These are phyloP conservation scores for Phytopythium boreale DNA, from an alignment of 352 stramenopile genomes.

Conservation along the genomic window DNA sequence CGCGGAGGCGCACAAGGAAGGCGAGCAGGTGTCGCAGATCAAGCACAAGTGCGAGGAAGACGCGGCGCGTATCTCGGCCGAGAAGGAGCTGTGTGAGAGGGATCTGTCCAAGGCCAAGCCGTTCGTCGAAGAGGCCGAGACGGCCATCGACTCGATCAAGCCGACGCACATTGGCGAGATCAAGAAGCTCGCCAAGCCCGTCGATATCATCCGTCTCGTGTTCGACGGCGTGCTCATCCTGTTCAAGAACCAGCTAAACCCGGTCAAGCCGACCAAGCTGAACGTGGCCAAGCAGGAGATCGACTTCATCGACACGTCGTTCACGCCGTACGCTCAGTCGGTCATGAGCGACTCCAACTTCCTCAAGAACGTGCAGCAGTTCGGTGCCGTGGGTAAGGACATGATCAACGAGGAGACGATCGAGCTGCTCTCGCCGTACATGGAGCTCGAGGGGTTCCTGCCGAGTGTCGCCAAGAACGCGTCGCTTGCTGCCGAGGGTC, in stretches of 20 bases:
- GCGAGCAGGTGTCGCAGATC: conserved; percentile 95
- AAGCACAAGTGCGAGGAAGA: conserved; percentile 97
- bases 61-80: conserved; percentile 91
- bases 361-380: conserved; percentile 95
- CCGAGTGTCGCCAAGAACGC: conserved; percentile 96
- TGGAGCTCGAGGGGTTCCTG: conserved; percentile 96
- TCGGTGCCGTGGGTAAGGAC: conserved; percentile 95
- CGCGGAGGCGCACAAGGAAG: conserved; percentile 96
- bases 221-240: conserved; percentile 98
- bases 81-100: conserved; percentile 94
- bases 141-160: conserved; percentile 97
- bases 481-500: conserved; percentile 93
- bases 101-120: conserved; percentile 98
- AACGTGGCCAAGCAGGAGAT: conserved; percentile 97
- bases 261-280: conserved; percentile 92
- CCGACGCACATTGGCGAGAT: conserved; percentile 97
- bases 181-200: conserved; percentile 97
- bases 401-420: conserved; percentile 99
- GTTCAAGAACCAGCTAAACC: conserved; percentile 92
- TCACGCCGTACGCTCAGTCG: conserved; percentile 92
- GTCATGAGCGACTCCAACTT: conserved; percentile 98
- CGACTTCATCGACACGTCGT: conserved; percentile 96
- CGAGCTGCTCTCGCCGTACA: conserved; percentile 95
- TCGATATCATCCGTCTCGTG: conserved; percentile 98
- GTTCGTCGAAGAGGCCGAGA: conserved; percentile 97